Evolutionary conservation across 192 early-diverging fungal species (phyloP).

Genomic region (Spizellomyces sp.): DNA sequence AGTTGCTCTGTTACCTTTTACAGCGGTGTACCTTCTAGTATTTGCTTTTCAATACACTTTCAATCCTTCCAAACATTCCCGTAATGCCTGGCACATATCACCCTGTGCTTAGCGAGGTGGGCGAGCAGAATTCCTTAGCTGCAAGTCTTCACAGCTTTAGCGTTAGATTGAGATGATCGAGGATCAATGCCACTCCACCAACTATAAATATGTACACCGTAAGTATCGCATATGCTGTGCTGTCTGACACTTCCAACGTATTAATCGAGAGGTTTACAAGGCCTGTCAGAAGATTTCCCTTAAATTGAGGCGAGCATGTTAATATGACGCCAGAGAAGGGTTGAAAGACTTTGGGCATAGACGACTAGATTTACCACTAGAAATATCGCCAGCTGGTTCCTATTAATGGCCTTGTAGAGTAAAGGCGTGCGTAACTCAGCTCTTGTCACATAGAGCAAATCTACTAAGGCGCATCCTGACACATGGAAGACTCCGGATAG

Average conservation of each 20-base stretch:
- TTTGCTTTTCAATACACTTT: too few species aligned
- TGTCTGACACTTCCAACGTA: slow-evolving; percentile 68
- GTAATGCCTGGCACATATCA: too few species aligned
- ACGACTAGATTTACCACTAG: slow-evolving; percentile 58
- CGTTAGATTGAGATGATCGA: slow-evolving; percentile 26
- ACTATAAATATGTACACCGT: slow-evolving; percentile 31
- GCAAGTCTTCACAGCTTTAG: slow-evolving; percentile 23
- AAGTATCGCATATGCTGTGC: slow-evolving; percentile 22
- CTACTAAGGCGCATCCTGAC: slow-evolving; percentile 60
- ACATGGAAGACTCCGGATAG: slow-evolving; percentile 70
- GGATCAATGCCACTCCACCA: slow-evolving; percentile 11
- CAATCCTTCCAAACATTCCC: too few species aligned
- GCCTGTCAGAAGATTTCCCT: slow-evolving; percentile 91
- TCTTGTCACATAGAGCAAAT: slow-evolving; percentile 33
- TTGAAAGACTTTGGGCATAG: too few species aligned
- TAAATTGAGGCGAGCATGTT: slow-evolving; percentile 1
- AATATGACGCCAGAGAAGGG: too few species aligned
- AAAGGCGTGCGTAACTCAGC: slow-evolving; percentile 37
- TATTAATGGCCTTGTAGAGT: slow-evolving; percentile 72
- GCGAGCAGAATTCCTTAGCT: not conserved
- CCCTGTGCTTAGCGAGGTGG: too few species aligned
- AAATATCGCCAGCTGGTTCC: slow-evolving; percentile 82
- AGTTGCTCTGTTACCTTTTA: not conserved
- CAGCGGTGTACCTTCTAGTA: not conserved
- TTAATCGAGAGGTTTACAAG: slow-evolving; percentile 76